phyloP scores from a whole-genome alignment of 177 flowering plant genomes.

The Vitis hybrid region DNA sequence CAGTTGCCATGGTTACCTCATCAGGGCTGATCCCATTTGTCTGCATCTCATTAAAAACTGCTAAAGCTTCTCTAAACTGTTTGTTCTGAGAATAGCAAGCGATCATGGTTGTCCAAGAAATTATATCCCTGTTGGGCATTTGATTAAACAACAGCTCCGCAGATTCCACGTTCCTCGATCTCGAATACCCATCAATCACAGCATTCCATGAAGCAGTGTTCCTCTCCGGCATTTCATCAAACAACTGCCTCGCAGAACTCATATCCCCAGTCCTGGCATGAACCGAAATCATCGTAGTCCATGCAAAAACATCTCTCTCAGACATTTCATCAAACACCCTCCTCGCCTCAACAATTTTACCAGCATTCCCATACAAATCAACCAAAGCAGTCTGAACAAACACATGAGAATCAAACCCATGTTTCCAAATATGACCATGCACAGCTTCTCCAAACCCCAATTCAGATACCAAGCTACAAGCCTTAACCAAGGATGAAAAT shows the following conservation, averaged over 20 bases:
- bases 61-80: conserved; percentile 48
- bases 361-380: conserved; percentile 52
- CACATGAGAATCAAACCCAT: conserved; percentile 52
- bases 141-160: conserved; percentile 53
- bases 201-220: conserved; percentile 70
- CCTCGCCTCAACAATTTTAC: conserved; percentile 29
- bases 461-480: conserved; percentile 32
- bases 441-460: conserved; percentile 41
- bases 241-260: conserved; percentile 50
- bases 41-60: conserved; percentile 56
- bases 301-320: conserved; percentile 61
- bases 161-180: conserved; percentile 43
- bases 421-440: conserved; percentile 65
- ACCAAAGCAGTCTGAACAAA: conserved; percentile 69
- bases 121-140: conserved; percentile 63
- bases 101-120: conserved; percentile 91
- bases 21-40: conserved; percentile 47
- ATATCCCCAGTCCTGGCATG: conserved; percentile 48
- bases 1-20: conserved; percentile 65
- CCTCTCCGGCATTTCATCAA: conserved; percentile 70
- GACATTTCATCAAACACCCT: conserved; percentile 78
- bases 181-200: conserved; percentile 70
- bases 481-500: conserved; percentile 65
- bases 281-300: conserved; percentile 65
- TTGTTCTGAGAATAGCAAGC: conserved; percentile 60